These are phyloP conservation scores for Pinus albicaulis DNA, from an alignment of 75 land plant genomes.

Conservation along the genomic window DNA sequence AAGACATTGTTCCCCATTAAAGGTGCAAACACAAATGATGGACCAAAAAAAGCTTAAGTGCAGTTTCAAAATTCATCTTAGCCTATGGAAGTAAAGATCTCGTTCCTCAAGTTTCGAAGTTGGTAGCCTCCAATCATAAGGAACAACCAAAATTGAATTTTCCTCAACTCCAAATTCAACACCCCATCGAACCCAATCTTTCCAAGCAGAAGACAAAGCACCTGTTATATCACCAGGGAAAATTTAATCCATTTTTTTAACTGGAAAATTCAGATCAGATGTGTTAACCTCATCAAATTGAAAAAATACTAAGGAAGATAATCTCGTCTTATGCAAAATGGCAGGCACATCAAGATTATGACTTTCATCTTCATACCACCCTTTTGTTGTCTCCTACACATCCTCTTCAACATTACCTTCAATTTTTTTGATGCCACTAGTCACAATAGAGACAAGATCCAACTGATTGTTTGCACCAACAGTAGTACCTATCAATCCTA, in stretches of 20 bases:
- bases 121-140: constrained; percentile 98
- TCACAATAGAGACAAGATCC: constrained; percentile 77
- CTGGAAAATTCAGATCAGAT: constrained; percentile 84
- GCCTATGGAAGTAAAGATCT: constrained; percentile 97
- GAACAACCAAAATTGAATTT: constrained; percentile 92
- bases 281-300: constrained; percentile 94
- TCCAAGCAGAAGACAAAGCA: constrained; percentile 97
- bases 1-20: no score
- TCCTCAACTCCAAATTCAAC: constrained; percentile 98
- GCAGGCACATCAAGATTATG: constrained; percentile 84
- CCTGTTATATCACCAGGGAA: constrained; percentile 89
- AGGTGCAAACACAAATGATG: no score
- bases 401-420: constrained; percentile 50
- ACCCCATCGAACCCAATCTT: constrained; percentile 97
- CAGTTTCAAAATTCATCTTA: no score
- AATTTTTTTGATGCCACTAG: constrained; percentile 57
- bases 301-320: constrained; percentile 90
- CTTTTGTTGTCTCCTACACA: constrained; percentile 39
- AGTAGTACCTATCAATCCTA: constrained; percentile 41
- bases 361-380: constrained; percentile 86
- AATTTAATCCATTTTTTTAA: constrained; percentile 91
- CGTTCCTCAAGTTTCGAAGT: constrained; percentile 87
- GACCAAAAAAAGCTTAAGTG: no score
- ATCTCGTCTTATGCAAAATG: constrained; percentile 27
- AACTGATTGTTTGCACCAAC: constrained; percentile 82